Base-by-base conservation (phyloP, 352 stramenopile species). In the Phytophthora citricola region DNA sequence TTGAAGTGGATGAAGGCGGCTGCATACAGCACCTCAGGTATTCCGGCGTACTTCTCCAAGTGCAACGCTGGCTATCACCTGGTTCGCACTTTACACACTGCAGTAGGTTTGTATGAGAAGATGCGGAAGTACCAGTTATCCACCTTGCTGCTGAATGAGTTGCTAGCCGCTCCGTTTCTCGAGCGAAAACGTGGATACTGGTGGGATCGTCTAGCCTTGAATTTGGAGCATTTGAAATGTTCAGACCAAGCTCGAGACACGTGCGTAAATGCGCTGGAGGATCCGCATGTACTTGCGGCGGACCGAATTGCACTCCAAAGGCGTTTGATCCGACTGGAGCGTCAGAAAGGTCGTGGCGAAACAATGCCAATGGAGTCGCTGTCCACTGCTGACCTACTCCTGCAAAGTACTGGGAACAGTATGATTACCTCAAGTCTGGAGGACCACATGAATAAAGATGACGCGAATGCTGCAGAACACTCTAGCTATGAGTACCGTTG, bases 31-130 rank as follows among this genome's bases (percentile, higher is more conserved):
- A 27, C 29, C 0, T 58, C 60, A 1, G 54, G 63, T 14, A 53
- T 67, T 31, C 58, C 56, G 1, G 26, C 71, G 20, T 95, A 88
- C 57, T 92, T 87, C 22, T 65, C 68, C 26, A 89, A 82, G 39
- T 93, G 75, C 56, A 85, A 93, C 44, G 85, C 85, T 3, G 82
- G 80, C 1, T 92, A 95, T 44, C 80, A 89, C 46, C 58, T 94
- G 3, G 76, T 84, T 34, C 75, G 83, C n/a, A 69, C 82, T 9
- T 62, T 95, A 8, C 66, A 92, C 43, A 75, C 62, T 8, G 84
- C 83, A 0, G 82, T 85, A 24, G 51, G 44, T 0, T 24, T 94
- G 12, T 95, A 93, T 44, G 88, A 95, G 39, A 93, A 92, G 68
- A 81, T 83, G 45, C 76, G 84, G 0, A 86, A 85, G 65, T 92